Base-by-base conservation (phyloP, 495 filamentous ascomycete species). In the Penicillium paradoxum region DNA sequence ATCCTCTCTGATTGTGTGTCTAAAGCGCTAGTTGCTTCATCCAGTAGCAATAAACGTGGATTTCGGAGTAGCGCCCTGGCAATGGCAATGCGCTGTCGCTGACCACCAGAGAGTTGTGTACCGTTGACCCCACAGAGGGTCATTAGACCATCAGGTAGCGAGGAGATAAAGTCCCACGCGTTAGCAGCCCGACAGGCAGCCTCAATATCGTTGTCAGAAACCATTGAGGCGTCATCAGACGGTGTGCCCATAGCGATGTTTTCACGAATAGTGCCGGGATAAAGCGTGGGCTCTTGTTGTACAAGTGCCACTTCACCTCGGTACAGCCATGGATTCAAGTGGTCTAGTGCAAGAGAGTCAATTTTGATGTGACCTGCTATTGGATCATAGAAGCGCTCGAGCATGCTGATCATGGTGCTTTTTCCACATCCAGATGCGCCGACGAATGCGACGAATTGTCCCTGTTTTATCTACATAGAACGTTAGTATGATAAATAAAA, bases 351-450 rank as follows among this genome's bases (percentile, higher is more conserved):
- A 22, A 9, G 15, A 2, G 33, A 59, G 42, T 70, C 64, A 36
- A 77, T 19, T 8, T 39, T 49, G 38, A 78, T 62, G 7, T 22
- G 27, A 34, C 72, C 75, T 17, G 39, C 24, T 10, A 45, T 57
- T 17, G 67, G 71, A 49, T 79, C 76, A 53, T 79, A 82, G 52
- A 80, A 76, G 13, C 82, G 71, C 54, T 83, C 79, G 10, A 86
- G 60, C 4, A 85, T 66, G 25, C 73, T 63, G 21, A 85, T 71
- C 8, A 77, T 67, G 1, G 81, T 83, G 3, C 72, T 73, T 54
- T 85, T 85, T 8, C 82, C 82, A 30, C 74, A 79, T 1, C 81
- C 81, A 5, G 76, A 78, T 10, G 75, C 65, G 14, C 82, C 81
- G 4, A 83, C 79, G n/a, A 83, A 65, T 4, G 76, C 81, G 11